Evolutionary conservation across 2,329 filamentous ascomycete genomes (phyloP).

Genomic region (Curvularia verruculosa): DNA sequence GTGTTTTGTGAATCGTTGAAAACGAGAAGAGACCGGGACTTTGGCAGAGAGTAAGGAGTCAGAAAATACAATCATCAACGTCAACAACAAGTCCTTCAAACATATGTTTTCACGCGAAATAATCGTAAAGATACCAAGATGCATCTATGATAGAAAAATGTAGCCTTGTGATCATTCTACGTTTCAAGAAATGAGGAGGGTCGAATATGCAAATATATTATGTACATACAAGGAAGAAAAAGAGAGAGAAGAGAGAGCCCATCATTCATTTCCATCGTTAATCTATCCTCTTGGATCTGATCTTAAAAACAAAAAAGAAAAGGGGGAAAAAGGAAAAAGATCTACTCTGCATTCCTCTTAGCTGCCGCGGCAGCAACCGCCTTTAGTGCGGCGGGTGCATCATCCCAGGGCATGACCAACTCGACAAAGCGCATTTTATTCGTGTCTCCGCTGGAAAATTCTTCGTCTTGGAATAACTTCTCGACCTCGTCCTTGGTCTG

Average conservation of each 20-base stretch:
- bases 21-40: no score
- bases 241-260: neutral
- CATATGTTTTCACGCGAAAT: no score
- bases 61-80: no score
- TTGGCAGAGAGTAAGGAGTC: no score
- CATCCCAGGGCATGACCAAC: conserved; percentile 78
- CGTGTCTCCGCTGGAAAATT: conserved; percentile 59
- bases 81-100: no score
- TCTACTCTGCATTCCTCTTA: conserved; percentile 60
- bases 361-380: conserved; percentile 74
- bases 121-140: no score
- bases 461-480: conserved; percentile 65
- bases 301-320: neutral
- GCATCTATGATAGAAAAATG: neutral
- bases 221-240: neutral
- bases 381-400: conserved; percentile 74
- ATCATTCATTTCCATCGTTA: neutral
- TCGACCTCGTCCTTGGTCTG: conserved; percentile 73
- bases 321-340: neutral
- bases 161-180: no score
- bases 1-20: no score
- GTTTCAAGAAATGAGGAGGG: neutral
- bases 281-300: neutral
- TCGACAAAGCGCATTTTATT: conserved; percentile 74
- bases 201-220: neutral